Evolutionary conservation across 2,329 filamentous ascomycete species (phyloP).

Genomic region (Apiospora phragmitis): DNA sequence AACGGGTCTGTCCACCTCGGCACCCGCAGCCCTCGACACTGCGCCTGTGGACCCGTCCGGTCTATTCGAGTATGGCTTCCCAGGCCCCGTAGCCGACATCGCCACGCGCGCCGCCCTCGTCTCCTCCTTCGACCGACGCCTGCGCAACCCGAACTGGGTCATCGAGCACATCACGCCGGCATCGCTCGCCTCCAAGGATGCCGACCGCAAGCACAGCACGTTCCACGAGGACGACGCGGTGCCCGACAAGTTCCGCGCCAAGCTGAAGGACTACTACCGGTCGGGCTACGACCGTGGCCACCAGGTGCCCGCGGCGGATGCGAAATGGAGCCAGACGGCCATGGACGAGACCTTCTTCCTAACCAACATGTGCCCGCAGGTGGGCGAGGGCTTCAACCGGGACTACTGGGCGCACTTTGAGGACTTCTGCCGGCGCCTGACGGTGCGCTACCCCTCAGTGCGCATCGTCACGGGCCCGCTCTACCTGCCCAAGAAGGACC

Average conservation of each 20-base stretch:
- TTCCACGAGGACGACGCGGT: slow-evolving; percentile 83
- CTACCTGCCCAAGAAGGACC: slow-evolving; percentile 84
- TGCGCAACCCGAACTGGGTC: slow-evolving; percentile 91
- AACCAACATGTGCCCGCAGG: slow-evolving; percentile 97
- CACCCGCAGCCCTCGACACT: slow-evolving; percentile 33
- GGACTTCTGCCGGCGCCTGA: slow-evolving; percentile 89
- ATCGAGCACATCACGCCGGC: slow-evolving; percentile 93
- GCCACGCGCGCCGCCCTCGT: slow-evolving; percentile 74
- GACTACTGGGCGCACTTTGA: slow-evolving; percentile 99
- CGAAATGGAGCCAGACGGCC: slow-evolving; percentile 89
- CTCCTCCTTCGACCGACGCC: slow-evolving; percentile 87
- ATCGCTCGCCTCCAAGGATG: slow-evolving; percentile 73
- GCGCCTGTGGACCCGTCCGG: slow-evolving; percentile 71
- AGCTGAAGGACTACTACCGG: slow-evolving; percentile 90
- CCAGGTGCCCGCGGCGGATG: slow-evolving; percentile 94
- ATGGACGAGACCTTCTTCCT: slow-evolving; percentile 96
- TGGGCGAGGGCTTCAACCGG: slow-evolving; percentile 96
- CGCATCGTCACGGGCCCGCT: slow-evolving; percentile 91
- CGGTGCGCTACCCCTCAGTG: slow-evolving; percentile 78
- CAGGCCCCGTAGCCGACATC: slow-evolving; percentile 84
- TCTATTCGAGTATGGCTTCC: slow-evolving; percentile 86
- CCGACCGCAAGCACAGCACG: slow-evolving; percentile 78
- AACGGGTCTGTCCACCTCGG: slow-evolving; percentile 28
- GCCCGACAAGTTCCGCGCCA: slow-evolving; percentile 84
- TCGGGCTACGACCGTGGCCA: slow-evolving; percentile 95